A percentile compares a stretch with the other conserved stretches of the same genome.
phyloP scores from a whole-genome alignment of 345 rosid genomes.

The Camelina sativa region DNA sequence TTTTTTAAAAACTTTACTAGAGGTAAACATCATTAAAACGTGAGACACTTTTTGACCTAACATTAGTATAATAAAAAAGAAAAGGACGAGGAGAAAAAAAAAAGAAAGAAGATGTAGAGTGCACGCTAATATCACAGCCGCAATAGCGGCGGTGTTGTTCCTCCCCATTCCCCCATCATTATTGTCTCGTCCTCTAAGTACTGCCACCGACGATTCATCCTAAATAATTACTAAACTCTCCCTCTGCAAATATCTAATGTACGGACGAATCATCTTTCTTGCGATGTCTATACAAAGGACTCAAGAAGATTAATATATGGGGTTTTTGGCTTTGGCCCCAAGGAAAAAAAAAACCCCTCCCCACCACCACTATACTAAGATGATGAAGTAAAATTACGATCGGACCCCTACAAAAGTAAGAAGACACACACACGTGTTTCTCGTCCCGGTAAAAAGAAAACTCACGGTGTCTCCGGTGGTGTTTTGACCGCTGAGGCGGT shows the following conservation, averaged over 20 bases:
- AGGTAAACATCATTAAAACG: conserved; percentile 33
- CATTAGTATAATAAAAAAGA: conserved; percentile 25
- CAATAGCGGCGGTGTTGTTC: conserved; percentile 60
- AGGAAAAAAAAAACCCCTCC: conserved; percentile 6
- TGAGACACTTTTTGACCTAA: conserved; percentile 44
- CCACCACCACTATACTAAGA: conserved; percentile 16
- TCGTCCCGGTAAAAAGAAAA: conserved; percentile 32
- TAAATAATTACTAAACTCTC: conserved; percentile 26
- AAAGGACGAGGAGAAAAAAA: conserved; percentile 8
- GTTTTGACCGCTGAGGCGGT: conserved; percentile 66
- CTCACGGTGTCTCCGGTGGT: conserved; percentile 93
- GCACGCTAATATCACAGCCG: conserved; percentile 91
- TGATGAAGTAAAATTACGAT: conserved; percentile 47
- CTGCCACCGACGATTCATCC: conserved; percentile 40
- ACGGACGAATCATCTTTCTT: conserved; percentile 45
- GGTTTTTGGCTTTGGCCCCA: conserved; percentile 26
- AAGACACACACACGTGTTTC: conserved; percentile 33
- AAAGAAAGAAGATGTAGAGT: conserved; percentile 37
- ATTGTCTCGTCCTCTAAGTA: conserved; percentile 13
- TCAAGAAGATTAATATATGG: neutral
- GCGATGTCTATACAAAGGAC: neutral
- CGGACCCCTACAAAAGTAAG: conserved; percentile 39
- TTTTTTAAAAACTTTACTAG: neutral
- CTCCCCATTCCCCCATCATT: conserved; percentile 20
- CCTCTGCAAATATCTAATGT: conserved; percentile 36